These are phyloP conservation scores for Pisolithus albus DNA, from an alignment of 768 basidiomycete species.

Conservation along the genomic window DNA sequence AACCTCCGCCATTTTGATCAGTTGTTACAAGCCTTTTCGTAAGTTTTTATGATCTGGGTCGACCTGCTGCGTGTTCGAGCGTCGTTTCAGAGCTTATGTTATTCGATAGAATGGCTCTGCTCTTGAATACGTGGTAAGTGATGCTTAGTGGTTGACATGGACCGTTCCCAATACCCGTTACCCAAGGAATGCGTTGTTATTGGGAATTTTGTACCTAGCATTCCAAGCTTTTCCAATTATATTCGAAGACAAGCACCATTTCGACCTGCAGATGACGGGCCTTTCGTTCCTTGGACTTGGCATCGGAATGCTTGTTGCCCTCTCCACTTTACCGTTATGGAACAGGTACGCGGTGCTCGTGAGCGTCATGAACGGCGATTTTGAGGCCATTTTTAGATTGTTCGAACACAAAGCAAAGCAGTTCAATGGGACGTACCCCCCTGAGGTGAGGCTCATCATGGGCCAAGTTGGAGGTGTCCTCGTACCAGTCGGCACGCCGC, in stretches of 20 bases:
- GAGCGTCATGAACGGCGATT: too few relatives aligned
- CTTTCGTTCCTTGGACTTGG: constrained; percentile 48
- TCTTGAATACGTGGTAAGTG: constrained; percentile 61
- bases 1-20: constrained; percentile 41
- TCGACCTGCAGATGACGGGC: constrained; percentile 44
- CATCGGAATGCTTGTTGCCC: constrained; percentile 35
- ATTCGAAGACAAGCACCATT: constrained; percentile 42
- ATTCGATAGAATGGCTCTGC: constrained; percentile 69
- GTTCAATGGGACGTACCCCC: constrained; percentile 45
- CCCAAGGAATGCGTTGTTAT: constrained; percentile 32
- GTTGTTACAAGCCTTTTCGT: constrained; percentile 71
- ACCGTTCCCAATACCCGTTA: neutral
- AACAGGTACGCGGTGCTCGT: constrained; percentile 22
- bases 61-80: neutral
- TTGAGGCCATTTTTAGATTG: constrained; percentile 22
- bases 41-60: constrained; percentile 18
- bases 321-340: constrained; percentile 40
- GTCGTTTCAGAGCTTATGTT: constrained; percentile 45
- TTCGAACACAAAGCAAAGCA: constrained; percentile 31
- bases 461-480: constrained; percentile 63
- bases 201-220: constrained; percentile 42
- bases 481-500: constrained; percentile 46
- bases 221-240: constrained; percentile 56
- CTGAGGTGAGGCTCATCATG: constrained; percentile 60
- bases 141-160: neutral